Evolutionary conservation across 352 stramenopile genomes (phyloP), one percentile per base, ranked within the genome.

Genomic region (Globisporangium cylindrosporum): DNA sequence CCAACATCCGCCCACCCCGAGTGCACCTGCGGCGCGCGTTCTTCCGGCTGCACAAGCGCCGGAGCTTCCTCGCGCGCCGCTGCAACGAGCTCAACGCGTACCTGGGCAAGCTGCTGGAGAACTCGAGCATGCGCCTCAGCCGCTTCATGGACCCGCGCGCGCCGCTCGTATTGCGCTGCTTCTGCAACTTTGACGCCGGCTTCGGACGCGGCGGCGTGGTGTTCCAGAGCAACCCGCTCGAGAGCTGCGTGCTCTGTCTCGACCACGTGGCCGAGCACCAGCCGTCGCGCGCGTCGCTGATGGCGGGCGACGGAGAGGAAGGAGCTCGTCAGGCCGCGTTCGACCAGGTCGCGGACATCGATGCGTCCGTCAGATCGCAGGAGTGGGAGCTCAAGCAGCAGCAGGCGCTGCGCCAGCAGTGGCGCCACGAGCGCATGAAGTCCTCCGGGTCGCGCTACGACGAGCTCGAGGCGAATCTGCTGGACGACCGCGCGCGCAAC

Each of bases 101-200:
- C 53, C 58, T 95, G 25, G 38, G 64, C 7, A 55, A 66, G 2
- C 64, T 95, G 4, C 64, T 91, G 14, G 58, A 70, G 25, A 73
- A 66, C 38, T 66, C 71, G 15, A 74, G 72, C 63, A 79, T 94
- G 74, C 76, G 85, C 2, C 76, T 95, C 22, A 90, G 78, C 27
- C 73, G 82, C 25, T 95, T 95, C 70, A 32, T 92, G 24, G 86
- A 93, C 70, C 82, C 84, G 10, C 73, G 78, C 27, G 83, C 88
- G 41, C 84, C 88, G 63, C 79, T 91, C 1, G 76, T 92, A 27
- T 48, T 95, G 64, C 86, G 86, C 2, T 92, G 79, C 69, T 95
- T 95, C 60, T 91, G 84, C 67, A 90, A 95, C 72, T 94, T 93
- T 70, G 86, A 95, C 59, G 81, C 76, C 0, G 86, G 81, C 4